Evolutionary conservation across 805 yeast species (phyloP).

Genomic region (Suhomyces prunicola): DNA sequence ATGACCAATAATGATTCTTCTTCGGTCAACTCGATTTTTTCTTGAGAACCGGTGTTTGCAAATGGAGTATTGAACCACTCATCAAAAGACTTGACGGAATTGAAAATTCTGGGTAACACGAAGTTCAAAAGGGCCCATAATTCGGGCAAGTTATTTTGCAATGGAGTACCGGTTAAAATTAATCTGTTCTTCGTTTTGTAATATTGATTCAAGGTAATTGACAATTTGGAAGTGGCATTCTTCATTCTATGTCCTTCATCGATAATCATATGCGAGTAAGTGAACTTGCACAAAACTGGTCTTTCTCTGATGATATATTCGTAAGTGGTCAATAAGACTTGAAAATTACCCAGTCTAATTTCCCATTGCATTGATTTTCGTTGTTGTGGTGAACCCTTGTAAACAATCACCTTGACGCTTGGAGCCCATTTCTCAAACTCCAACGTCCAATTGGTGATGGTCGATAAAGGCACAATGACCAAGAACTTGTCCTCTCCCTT

Average conservation of each 20-base stretch:
- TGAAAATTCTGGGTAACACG: constrained; percentile 79
- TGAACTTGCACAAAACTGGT: constrained; percentile 62
- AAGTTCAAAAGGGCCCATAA: constrained; percentile 82
- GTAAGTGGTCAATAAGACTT: constrained; percentile 74
- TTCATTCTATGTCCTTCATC: constrained; percentile 93
- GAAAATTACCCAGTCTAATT: constrained; percentile 66
- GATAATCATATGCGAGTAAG: constrained; percentile 84
- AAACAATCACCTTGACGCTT: constrained; percentile 62
- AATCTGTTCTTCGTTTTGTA: constrained; percentile 75
- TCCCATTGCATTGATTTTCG: constrained; percentile 65
- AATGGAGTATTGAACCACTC: constrained; percentile 91
- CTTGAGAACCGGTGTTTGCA: constrained; percentile 81
- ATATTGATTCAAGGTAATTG: constrained; percentile 65
- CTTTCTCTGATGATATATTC: constrained; percentile 80
- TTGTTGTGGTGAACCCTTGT: constrained; percentile 74
- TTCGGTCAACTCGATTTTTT: constrained; percentile 75
- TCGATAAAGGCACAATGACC: constrained; percentile 80
- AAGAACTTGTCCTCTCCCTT: constrained; percentile 70
- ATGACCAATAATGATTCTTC: constrained; percentile 81
- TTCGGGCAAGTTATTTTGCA: constrained; percentile 81
- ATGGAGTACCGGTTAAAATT: constrained; percentile 84
- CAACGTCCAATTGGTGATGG: constrained; percentile 80
- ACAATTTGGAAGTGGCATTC: constrained; percentile 70
- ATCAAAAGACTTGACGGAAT: constrained; percentile 80
- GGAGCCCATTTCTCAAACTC: constrained; percentile 93